Evolutionary conservation across 2,329 filamentous ascomycete species (phyloP).

Genomic region (Hypoxylon sp.): DNA sequence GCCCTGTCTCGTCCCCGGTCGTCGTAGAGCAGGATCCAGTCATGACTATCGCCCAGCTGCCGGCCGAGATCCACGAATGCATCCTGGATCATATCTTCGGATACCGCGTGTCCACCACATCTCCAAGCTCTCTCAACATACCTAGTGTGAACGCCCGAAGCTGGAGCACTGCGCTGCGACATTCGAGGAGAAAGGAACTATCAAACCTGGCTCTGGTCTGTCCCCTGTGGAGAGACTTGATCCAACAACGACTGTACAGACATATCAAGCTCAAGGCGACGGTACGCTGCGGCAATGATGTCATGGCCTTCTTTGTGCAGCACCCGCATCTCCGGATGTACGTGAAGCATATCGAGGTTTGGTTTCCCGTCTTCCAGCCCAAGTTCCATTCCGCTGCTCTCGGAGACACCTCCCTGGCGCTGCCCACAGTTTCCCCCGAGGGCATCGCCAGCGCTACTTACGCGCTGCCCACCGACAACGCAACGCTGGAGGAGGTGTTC

Average conservation of each 20-base stretch:
- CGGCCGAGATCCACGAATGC: conserved; percentile 75
- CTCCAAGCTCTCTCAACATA: conserved; percentile 62
- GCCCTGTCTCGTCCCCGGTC: conserved; percentile 37
- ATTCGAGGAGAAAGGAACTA: conserved; percentile 71
- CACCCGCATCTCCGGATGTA: conserved; percentile 68
- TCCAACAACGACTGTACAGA: conserved; percentile 76
- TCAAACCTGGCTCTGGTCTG: conserved; percentile 71
- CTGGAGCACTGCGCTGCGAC: conserved; percentile 71
- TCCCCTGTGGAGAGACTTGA: conserved; percentile 68
- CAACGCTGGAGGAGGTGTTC: conserved; percentile 74
- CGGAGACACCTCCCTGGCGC: conserved; percentile 52
- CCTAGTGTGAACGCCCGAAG: conserved; percentile 60
- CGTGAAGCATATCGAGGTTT: conserved; percentile 77
- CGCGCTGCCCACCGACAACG: conserved; percentile 69
- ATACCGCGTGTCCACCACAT: conserved; percentile 68
- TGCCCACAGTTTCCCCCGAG: conserved; percentile 63
- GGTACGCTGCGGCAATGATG: conserved; percentile 65
- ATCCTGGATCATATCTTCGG: conserved; percentile 77
- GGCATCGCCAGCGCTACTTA: conserved; percentile 66
- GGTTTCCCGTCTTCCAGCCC: conserved; percentile 77
- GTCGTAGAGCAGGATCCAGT: conserved; percentile 41
- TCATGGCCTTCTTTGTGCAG: conserved; percentile 65
- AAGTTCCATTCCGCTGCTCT: conserved; percentile 55
- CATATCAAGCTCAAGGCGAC: conserved; percentile 80
- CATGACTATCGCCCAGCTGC: conserved; percentile 61